Evolutionary conservation across 2,329 filamentous ascomycete genomes (phyloP), one percentile per base, ranked within the genome.

Genomic region (Pestalotiopsis sp.): DNA sequence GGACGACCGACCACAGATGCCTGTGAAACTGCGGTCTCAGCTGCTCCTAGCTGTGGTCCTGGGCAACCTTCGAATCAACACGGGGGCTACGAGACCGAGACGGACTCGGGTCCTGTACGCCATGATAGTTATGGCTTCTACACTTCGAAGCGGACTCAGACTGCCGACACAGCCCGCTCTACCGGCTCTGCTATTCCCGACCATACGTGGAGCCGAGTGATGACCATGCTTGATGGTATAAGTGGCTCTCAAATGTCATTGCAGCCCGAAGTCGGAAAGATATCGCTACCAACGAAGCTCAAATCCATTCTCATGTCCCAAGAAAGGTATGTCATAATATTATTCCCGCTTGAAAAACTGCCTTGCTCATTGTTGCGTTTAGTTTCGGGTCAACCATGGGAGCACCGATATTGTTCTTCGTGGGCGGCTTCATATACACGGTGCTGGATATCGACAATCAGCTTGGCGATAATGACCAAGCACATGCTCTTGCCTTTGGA

Each of bases 401-500:
- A 3, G 75, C 75, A 9, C 75, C 76, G 6, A 72, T 77, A 2
- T 59, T 77, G 11, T 77, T 78, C 66, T 78, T 78, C 61, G 71
- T 77, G 4, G 76, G 76, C 2, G 72, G 75, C 0, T 78, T 77
- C 39, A 70, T 77, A 4, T 77, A 77, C 49, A 78, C 75, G 4
- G 75, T 77, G 1, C 64, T 78, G 14, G 76, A 77, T 41, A 72
- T 74, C 12, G 73, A 73, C 7, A 74, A 72, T 14, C 74, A 70
- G 12, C 65, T 78, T 0, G 76, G 73, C 3, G 77, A 78, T 39
- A 76, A 78, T 45, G 76, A 78, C 45, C 77, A 74, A 0, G 75
- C 76, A 3, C 77, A 78, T 36, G 75, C 76, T 4, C 67, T 79
- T 17, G 77, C 76, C 3, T 78, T 78, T 64, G 77, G 77, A n/a